Conservation (phyloP, 2,329 filamentous ascomycete genomes). For the Penicillium janthinellum region DNA sequence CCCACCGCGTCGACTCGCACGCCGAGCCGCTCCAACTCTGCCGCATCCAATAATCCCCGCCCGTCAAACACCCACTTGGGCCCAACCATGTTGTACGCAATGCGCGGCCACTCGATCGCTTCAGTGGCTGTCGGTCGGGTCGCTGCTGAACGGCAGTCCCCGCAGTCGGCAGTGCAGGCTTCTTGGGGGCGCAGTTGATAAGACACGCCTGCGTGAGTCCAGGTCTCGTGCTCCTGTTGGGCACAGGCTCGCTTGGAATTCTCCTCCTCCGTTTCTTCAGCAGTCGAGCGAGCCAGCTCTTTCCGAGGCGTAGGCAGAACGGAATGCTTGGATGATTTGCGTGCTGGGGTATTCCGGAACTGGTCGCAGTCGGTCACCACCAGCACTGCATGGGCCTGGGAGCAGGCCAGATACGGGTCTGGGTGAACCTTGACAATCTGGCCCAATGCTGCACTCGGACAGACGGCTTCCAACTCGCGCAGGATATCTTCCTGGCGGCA, state of each 20-base stretch:
- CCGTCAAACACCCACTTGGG: slow-evolving; percentile 57
- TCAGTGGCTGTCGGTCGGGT: slow-evolving; percentile 24
- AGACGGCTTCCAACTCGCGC: slow-evolving; percentile 38
- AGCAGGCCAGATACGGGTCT: slow-evolving; percentile 50
- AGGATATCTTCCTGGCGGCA: slow-evolving; percentile 44
- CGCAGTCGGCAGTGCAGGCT: slow-evolving; percentile 29
- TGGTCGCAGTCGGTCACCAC: slow-evolving; percentile 58
- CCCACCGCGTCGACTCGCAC: slow-evolving; percentile 40
- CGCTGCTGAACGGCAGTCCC: slow-evolving; percentile 27
- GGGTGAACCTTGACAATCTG: slow-evolving; percentile 41
- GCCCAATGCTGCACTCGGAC: slow-evolving; percentile 25
- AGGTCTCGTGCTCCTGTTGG: slow-evolving; percentile 22
- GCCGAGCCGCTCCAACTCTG: slow-evolving; percentile 40
- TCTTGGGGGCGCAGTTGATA: slow-evolving; percentile 27
- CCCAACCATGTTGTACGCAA: slow-evolving; percentile 49
- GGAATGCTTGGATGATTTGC: background rate
- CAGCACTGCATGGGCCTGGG: slow-evolving; percentile 50
- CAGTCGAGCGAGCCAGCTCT: background rate
- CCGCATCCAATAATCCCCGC: slow-evolving; percentile 38
- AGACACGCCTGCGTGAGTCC: slow-evolving; percentile 22
- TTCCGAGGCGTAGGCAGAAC: background rate
- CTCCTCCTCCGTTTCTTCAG: background rate
- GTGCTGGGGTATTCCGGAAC: slow-evolving; percentile 42
- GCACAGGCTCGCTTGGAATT: slow-evolving; percentile 5
- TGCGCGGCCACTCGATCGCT: slow-evolving; percentile 49